Evolutionary conservation across 2,329 filamentous ascomycete species (phyloP), one percentile per base, ranked within the genome.

Genomic region (Ophiosphaerella herpotricha): DNA sequence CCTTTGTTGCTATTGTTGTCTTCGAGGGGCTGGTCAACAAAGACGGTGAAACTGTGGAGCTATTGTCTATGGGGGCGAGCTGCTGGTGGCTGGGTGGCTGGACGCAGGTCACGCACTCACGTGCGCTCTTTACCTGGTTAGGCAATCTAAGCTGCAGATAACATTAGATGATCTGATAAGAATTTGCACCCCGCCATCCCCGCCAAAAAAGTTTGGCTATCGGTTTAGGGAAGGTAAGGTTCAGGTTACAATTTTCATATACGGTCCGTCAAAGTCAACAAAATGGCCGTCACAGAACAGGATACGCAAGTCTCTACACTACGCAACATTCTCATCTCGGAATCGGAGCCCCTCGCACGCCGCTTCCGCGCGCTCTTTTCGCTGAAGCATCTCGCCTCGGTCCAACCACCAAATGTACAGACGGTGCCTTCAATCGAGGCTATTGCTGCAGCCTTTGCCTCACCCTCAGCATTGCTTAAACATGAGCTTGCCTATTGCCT

Each of bases 311-410:
- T 91, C 61, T 66, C 78, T 48, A 78, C 81, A 50, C 82, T 95
- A 44, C 87, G 91, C 68, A 82, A 88, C 67, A 89, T 87, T 52
- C 85, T 99, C 52, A 87, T 83, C 64, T 88, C 89, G 41, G 94
- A 97, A 78, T 77, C 82, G 12, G 88, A 89, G 55, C 86, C 92
- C 39, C 88, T 99, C 46, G 88, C 92, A 34, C 82, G 90, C 57
- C 91, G 94, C 57, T 99, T 97, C 77, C 91, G 94, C 65, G 93
- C 94, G 37, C 89, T 99, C 63, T 99, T 99, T 80, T 97, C 93
- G 14, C 86, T 99, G 53, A 99, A 99, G 79, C 90, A 97, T 73
- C 80, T 97, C 53, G 93, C 94, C 40, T 86, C 84, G 50, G 83
- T 86, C 58, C 74, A 81, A 33, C 82, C 83, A 8, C 75, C 82